Conservation (phyloP, 495 filamentous ascomycete species). For the Xylaria telfairii region DNA sequence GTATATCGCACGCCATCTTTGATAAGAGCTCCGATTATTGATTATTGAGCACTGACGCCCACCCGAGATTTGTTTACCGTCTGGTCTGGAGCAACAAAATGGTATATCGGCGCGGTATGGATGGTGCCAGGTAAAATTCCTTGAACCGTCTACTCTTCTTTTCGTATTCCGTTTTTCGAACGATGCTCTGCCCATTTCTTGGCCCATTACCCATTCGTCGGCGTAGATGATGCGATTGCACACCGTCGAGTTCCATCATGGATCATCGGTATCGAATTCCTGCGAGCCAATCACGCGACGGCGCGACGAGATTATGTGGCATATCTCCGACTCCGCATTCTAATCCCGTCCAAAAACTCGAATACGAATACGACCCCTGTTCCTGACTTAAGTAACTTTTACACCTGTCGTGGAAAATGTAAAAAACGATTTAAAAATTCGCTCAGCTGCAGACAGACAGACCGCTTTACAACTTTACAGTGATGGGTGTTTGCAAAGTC, state of each 20-base stretch:
- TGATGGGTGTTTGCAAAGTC: neutral
- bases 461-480: too few species aligned
- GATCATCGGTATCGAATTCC: neutral
- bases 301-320: neutral
- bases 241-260: neutral
- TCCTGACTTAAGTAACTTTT: too few species aligned
- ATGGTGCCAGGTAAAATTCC: neutral
- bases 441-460: neutral
- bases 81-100: neutral
- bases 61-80: neutral
- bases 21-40: too few species aligned
- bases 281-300: constrained; percentile 6
- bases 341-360: constrained; percentile 18
- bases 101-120: neutral
- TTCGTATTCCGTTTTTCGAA: neutral
- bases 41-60: constrained; percentile 3
- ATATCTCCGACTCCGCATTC: constrained; percentile 21
- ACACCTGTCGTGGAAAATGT: neutral
- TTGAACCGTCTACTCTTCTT: neutral
- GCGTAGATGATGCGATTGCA: constrained; percentile 8
- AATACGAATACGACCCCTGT: constrained; percentile 22
- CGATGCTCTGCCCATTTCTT: constrained; percentile 23
- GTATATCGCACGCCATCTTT: too few species aligned
- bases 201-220: neutral
- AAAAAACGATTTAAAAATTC: neutral